A percentile compares a stretch with the other conserved stretches of the same genome.
phyloP scores from a whole-genome alignment of 2,329 filamentous ascomycete genomes.

The Neopestalotiopsis clavispora region DNA sequence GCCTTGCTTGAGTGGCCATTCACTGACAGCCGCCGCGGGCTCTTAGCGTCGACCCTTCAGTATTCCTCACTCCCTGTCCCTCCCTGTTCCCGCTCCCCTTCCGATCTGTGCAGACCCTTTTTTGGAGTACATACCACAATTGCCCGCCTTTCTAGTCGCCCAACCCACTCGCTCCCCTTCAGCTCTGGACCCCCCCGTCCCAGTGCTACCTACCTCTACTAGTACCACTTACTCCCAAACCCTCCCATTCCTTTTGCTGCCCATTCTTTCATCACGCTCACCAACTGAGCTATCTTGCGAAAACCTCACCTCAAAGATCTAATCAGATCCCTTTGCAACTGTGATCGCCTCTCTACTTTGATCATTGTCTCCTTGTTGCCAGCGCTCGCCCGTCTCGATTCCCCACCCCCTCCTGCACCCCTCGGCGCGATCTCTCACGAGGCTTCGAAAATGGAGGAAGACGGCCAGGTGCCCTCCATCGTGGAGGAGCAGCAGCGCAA shows the following conservation, averaged over 20 bases:
- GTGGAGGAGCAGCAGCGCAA: constrained; percentile 53
- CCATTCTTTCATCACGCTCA: too few species aligned
- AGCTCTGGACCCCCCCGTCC: neutral
- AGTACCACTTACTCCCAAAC: neutral
- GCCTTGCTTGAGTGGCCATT: too few species aligned
- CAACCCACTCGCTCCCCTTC: constrained; percentile 10
- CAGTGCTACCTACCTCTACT: neutral
- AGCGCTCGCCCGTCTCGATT: neutral
- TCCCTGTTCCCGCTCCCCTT: neutral
- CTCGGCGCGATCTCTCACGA: constrained; percentile 26
- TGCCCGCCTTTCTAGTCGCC: constrained; percentile 14
- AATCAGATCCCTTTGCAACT: neutral
- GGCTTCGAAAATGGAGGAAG: constrained; percentile 54
- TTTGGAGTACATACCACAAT: neutral
- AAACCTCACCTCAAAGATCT: neutral
- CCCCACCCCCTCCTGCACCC: constrained; percentile 14
- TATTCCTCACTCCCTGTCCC: neutral
- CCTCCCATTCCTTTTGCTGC: constrained; percentile 6
- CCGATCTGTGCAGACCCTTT: constrained; percentile 13
- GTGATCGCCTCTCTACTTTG: too few species aligned
- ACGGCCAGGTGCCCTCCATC: constrained; percentile 40
- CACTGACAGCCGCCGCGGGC: too few species aligned
- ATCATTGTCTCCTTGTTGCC: neutral
- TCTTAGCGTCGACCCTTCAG: neutral
- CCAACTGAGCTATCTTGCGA: neutral